phyloP scores from a whole-genome alignment of 495 filamentous ascomycete genomes.

The Hypoxylon cercidicola region DNA sequence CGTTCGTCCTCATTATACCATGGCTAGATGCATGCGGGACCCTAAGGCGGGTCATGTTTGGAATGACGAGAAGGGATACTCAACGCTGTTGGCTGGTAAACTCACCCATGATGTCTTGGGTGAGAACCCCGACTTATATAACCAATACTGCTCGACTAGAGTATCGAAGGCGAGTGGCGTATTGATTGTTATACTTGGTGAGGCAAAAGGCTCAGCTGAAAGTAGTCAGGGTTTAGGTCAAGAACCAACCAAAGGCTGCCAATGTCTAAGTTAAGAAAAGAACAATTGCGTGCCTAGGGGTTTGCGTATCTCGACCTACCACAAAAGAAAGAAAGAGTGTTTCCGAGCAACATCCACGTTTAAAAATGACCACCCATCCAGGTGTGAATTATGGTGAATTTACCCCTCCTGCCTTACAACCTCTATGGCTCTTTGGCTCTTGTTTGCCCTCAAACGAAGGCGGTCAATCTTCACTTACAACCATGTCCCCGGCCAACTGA shows the following conservation, averaged over 20 bases:
- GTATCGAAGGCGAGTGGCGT: not conserved
- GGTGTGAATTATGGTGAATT: conserved; percentile 2
- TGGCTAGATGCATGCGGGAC: conserved; percentile 21
- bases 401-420: conserved; percentile 22
- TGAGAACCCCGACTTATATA: conserved; percentile 31
- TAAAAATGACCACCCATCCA: conserved; percentile 10
- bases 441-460: conserved; percentile 29
- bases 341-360: not conserved
- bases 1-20: conserved; percentile 9
- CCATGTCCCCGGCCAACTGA: conserved; percentile 18
- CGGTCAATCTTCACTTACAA: conserved; percentile 22
- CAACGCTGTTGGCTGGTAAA: conserved; percentile 33
- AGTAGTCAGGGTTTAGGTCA: conserved; percentile 8
- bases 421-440: conserved; percentile 25
- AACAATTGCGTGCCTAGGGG: conserved; percentile 28
- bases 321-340: conserved; percentile 20
- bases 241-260: conserved; percentile 36
- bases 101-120: conserved; percentile 33
- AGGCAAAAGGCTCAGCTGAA: conserved; percentile 44
- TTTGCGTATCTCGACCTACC: conserved; percentile 46
- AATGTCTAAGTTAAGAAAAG: conserved; percentile 6
- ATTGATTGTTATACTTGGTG: conserved; percentile 11
- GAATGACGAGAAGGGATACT: conserved; percentile 26
- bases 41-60: conserved; percentile 44
- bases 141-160: conserved; percentile 1